Evolutionary conservation across 257 asterid species (phyloP).

Genomic region (Jacaranda mimosifolia): DNA sequence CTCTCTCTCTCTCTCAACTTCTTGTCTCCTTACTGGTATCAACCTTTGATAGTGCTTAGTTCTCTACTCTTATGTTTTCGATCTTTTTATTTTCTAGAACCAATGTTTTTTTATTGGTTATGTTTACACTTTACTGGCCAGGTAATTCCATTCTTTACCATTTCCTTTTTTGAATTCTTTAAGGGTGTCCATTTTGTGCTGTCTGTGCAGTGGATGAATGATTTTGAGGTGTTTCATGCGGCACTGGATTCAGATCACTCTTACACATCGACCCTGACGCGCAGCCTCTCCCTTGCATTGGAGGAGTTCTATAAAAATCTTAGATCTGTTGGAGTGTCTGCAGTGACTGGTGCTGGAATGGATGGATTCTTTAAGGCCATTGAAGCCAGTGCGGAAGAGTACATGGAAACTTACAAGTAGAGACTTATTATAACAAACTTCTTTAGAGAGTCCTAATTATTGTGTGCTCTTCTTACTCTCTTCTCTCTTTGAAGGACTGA

Average conservation of each 20-base stretch:
- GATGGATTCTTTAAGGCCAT: slow-evolving; percentile 83
- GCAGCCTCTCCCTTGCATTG: slow-evolving; percentile 87
- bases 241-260: slow-evolving; percentile 85
- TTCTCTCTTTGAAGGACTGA: slow-evolving; percentile 61
- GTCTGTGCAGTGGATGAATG: slow-evolving; percentile 92
- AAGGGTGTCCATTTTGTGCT: slow-evolving; percentile 12
- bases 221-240: slow-evolving; percentile 87
- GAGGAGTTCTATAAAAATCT: slow-evolving; percentile 93
- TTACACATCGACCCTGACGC: slow-evolving; percentile 85
- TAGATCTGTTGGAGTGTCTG: slow-evolving; percentile 92
- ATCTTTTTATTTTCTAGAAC: background rate
- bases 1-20: background rate
- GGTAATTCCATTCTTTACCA: background rate
- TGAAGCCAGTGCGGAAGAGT: slow-evolving; percentile 88
- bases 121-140: background rate
- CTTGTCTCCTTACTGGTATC: too few relatives aligned
- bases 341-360: slow-evolving; percentile 91
- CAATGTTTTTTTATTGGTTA: too few relatives aligned
- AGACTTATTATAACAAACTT: background rate
- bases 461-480: background rate
- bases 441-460: background rate
- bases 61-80: background rate
- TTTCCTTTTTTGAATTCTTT: slow-evolving; percentile 17
- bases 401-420: slow-evolving; percentile 93
- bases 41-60: background rate